A percentile compares a stretch with the other conserved stretches of the same genome.
phyloP scores from a whole-genome alignment of 306 rosid genomes.

The Corylus avellana region DNA sequence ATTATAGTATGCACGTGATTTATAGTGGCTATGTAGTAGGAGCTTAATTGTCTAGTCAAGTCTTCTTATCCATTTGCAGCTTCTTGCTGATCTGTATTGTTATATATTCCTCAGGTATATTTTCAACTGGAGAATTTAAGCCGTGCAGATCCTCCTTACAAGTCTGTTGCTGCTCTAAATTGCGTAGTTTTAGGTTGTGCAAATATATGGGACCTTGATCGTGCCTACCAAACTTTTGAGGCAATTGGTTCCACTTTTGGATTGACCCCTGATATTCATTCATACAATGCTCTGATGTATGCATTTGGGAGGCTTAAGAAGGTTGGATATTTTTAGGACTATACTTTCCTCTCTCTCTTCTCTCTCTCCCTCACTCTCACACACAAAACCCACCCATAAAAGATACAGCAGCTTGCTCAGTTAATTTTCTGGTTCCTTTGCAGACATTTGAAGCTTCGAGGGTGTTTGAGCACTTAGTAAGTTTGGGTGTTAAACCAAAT shows the following conservation, averaged over 20 bases:
- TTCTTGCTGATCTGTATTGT: conserved; percentile 32
- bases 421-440: conserved; percentile 25
- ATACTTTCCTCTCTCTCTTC: conserved; percentile 8
- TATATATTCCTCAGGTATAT: conserved; percentile 61
- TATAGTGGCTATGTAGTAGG: not conserved
- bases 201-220: conserved; percentile 94
- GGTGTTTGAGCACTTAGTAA: conserved; percentile 77
- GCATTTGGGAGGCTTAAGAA: conserved; percentile 93
- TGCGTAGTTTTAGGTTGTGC: conserved; percentile 90
- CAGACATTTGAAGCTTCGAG: conserved; percentile 82
- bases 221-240: conserved; percentile 97
- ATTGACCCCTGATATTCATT: conserved; percentile 84
- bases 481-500: conserved; percentile 85
- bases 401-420: not conserved
- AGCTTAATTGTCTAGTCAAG: not conserved
- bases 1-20: not conserved
- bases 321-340: conserved; percentile 43
- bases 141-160: conserved; percentile 73
- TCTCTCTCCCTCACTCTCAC: not conserved
- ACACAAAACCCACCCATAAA: not conserved
- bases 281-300: conserved; percentile 75
- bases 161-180: conserved; percentile 86
- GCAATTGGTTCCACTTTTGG: conserved; percentile 80
- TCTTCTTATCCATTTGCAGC: conserved; percentile 9
- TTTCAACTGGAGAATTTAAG: conserved; percentile 88